A percentile compares a stretch with the other conserved stretches of the same genome.
Evolutionary conservation across 2,329 filamentous ascomycete genomes (phyloP).

Genomic region (Venturia carpophila): DNA sequence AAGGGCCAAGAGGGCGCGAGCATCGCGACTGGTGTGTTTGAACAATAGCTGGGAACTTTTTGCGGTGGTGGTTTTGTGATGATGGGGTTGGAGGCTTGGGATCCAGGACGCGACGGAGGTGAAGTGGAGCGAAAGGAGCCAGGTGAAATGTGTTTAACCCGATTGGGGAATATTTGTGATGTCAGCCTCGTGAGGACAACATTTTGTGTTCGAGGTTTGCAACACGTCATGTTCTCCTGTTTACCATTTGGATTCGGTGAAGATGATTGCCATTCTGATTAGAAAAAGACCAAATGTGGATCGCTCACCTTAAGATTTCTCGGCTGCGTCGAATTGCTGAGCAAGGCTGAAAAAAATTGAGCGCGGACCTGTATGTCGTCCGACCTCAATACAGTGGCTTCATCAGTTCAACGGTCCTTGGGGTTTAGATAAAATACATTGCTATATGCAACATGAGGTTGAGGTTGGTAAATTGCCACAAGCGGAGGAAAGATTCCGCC

Average conservation of each 20-base stretch:
- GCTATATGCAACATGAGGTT: too few species aligned
- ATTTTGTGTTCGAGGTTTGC: not conserved
- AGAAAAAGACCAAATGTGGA: not conserved
- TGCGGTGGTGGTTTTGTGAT: not conserved
- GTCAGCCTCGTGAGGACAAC: not conserved
- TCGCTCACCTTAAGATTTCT: not conserved
- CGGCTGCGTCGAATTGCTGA: not conserved
- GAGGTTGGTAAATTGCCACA: too few species aligned
- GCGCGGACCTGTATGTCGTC: too few species aligned
- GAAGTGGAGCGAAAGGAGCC: not conserved
- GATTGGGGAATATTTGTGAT: not conserved
- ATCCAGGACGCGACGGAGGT: not conserved
- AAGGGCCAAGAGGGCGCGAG: slow-evolving; percentile 15
- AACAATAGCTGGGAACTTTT: slow-evolving; percentile 2
- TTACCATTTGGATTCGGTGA: too few species aligned
- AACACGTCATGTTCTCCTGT: not conserved
- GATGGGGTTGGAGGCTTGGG: not conserved
- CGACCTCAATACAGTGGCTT: too few species aligned
- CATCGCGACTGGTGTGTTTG: slow-evolving; percentile 6
- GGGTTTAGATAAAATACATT: too few species aligned
- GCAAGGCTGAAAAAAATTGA: not conserved
- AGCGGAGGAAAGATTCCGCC: too few species aligned
- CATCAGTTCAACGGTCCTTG: not conserved
- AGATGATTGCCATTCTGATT: not conserved
- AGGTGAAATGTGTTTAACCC: not conserved